Evolutionary conservation across 345 rosid species (phyloP).

Genomic region (Anastatica hierochuntica): DNA sequence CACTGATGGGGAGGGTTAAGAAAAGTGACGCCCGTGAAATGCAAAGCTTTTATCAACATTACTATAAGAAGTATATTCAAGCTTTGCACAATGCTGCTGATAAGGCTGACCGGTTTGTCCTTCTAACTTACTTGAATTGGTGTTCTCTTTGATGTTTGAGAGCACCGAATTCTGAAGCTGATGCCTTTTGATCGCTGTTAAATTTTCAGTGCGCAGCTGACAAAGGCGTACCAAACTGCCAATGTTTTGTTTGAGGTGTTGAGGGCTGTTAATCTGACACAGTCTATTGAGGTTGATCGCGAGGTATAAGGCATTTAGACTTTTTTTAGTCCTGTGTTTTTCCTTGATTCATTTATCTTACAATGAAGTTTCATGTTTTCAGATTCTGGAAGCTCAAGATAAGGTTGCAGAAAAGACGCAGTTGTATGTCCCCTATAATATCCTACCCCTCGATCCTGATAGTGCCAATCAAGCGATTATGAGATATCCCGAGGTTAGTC

Average conservation of each 20-base stretch:
- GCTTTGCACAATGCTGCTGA: conserved; percentile 87
- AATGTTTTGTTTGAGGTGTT: conserved; percentile 98
- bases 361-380: conserved; percentile 13
- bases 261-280: conserved; percentile 88
- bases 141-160: not conserved
- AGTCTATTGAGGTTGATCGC: conserved; percentile 88
- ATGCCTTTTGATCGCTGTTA: not conserved
- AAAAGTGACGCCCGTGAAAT: conserved; percentile 90
- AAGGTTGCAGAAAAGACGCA: conserved; percentile 93
- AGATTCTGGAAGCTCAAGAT: conserved; percentile 93
- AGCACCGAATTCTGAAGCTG: conserved; percentile 2
- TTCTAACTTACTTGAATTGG: conserved; percentile 2
- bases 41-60: conserved; percentile 86
- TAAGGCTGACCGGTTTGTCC: conserved; percentile 89
- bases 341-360: not conserved
- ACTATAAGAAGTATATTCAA: conserved; percentile 75
- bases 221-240: conserved; percentile 99
- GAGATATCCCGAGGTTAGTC: conserved; percentile 86
- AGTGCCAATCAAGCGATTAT: conserved; percentile 97
- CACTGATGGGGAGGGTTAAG: conserved; percentile 60
- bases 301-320: conserved; percentile 51
- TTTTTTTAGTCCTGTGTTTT: not conserved
- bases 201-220: conserved; percentile 82
- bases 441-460: conserved; percentile 97
- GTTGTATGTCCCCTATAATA: conserved; percentile 83